Percentiles rank a stretch among this genome's conserved stretches.
Evolutionary conservation across 2,329 filamentous ascomycete genomes (phyloP).

Genomic region (Sporothrix mexicana): DNA sequence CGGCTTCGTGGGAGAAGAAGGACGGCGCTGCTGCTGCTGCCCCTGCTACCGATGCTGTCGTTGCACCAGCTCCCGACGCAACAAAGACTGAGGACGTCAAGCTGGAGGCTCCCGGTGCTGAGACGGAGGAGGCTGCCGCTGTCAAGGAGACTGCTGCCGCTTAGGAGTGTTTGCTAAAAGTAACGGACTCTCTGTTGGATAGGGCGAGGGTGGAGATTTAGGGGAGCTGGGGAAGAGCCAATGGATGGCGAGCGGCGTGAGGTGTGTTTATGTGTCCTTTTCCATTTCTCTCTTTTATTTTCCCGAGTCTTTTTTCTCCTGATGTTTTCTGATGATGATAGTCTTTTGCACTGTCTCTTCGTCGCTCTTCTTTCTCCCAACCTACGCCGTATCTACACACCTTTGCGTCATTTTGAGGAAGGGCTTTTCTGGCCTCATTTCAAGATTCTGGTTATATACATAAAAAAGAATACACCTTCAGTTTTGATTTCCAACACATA

Average conservation of each 20-base stretch:
- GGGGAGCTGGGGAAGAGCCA: neutral
- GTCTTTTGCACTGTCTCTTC: slow-evolving; percentile 22
- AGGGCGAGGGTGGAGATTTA: neutral
- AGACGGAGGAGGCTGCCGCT: slow-evolving; percentile 45
- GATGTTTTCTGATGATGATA: slow-evolving; percentile 16
- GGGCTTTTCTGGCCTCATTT: slow-evolving; percentile 2
- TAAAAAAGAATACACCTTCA: slow-evolving; percentile 18
- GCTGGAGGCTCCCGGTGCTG: slow-evolving; percentile 46
- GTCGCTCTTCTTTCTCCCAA: neutral
- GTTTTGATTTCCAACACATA: neutral
- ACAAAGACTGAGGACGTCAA: slow-evolving; percentile 45
- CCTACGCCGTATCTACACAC: neutral
- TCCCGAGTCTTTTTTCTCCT: neutral
- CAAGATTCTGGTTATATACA: slow-evolving; percentile 29
- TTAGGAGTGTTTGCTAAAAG: slow-evolving; percentile 22
- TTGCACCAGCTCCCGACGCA: slow-evolving; percentile 37
- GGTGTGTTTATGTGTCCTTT: neutral
- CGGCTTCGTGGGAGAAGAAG: slow-evolving; percentile 68
- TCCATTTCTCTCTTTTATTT: neutral
- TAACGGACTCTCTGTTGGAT: neutral
- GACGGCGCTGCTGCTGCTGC: slow-evolving; percentile 47
- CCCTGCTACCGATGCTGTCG: slow-evolving; percentile 41
- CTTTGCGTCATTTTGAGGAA: neutral
- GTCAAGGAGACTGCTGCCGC: slow-evolving; percentile 46
- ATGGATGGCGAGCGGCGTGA: slow-evolving; percentile 16